Percentiles rank a stretch among this genome's conserved stretches.
Evolutionary conservation across 2,329 filamentous ascomycete species (phyloP).

Genomic region (Lasiodiplodia theobromae): DNA sequence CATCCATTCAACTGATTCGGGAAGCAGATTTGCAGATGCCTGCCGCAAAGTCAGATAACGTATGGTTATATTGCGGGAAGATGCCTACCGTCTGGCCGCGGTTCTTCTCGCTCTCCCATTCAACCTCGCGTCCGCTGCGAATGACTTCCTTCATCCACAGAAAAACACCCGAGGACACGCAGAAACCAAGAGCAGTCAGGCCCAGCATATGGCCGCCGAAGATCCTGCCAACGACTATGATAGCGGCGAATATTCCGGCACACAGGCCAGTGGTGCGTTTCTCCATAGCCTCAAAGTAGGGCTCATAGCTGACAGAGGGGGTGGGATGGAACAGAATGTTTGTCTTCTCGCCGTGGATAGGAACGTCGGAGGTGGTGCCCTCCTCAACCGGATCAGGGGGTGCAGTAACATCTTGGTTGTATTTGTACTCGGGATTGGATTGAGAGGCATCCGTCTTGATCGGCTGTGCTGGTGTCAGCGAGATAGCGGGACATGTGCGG

Average conservation of each 20-base stretch:
- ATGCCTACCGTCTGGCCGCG: slow-evolving; percentile 75
- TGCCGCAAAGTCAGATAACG: slow-evolving; percentile 37
- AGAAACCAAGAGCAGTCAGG: slow-evolving; percentile 75
- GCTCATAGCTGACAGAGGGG: slow-evolving; percentile 86
- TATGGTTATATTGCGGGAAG: too few relatives aligned
- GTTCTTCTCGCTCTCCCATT: slow-evolving; percentile 88
- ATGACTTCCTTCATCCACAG: slow-evolving; percentile 91
- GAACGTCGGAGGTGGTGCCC: slow-evolving; percentile 88
- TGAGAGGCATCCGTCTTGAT: slow-evolving; percentile 75
- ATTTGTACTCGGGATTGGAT: slow-evolving; percentile 78
- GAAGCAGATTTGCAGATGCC: slow-evolving; percentile 86
- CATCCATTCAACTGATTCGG: slow-evolving; percentile 92
- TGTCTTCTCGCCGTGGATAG: slow-evolving; percentile 95
- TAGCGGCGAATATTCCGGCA: slow-evolving; percentile 72
- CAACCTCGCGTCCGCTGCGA: slow-evolving; percentile 78
- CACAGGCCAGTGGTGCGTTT: slow-evolving; percentile 75
- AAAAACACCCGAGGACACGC: slow-evolving; percentile 78
- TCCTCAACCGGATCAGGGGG: slow-evolving; percentile 85
- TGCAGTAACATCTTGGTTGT: slow-evolving; percentile 86
- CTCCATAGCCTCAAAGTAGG: slow-evolving; percentile 81
- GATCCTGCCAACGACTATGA: slow-evolving; percentile 78
- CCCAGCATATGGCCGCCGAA: slow-evolving; percentile 82
- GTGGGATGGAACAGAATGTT: slow-evolving; percentile 96
- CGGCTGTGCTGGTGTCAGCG: slow-evolving; percentile 49
- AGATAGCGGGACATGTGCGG: not conserved